Base-by-base conservation (phyloP, 768 basidiomycete species). In the Cystobasidium onofrii region DNA sequence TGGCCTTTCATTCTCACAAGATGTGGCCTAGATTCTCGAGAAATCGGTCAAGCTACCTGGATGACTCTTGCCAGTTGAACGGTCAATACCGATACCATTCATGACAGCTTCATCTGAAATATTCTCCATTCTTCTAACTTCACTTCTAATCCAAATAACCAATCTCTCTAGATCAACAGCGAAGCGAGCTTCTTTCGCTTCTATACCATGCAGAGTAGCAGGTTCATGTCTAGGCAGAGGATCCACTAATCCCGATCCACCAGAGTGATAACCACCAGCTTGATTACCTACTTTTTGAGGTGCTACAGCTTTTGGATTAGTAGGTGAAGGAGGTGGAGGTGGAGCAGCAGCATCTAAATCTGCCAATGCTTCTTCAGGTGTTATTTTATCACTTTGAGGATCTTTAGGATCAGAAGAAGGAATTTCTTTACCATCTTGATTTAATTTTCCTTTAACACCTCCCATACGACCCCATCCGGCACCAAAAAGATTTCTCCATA, bases 401-500 rank as follows among this genome's bases (percentile, higher is more conserved):
- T 90, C 89, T 73, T 90, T 89, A 27, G 80, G 27, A 61, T 29
- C 54, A 34, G 87, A 78, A 34, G 87, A 78, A 88, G 88, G 63
- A 83, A 83, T 62, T 85, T 85, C 20, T 88, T 79, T 0, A 74
- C 77, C 71, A 75, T 71, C 86, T 84, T 31, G 64, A 77, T 65
- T 55, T 43, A 67, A 36, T 90, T 73, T 85, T 84, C 10, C 78
- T 66, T 75, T 76, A 39, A 80, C 75, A 13, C 77, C 78, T 0
- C 75, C 77, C 25, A 78, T 74, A 39, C 63, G 74, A 15, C 90
- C 90, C 4, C 92, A 93, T 15, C 91, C 85, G 0, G 87, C 90
- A 9, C 90, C 92, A 46, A 96, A 87, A 43, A 96, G 78, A 80
- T 97, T 96, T 62, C 95, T 84, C 95, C 95, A 98, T 0, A 96